phyloP scores from a whole-genome alignment of 176 grass and related monocot genomes.

The Canna indica region DNA sequence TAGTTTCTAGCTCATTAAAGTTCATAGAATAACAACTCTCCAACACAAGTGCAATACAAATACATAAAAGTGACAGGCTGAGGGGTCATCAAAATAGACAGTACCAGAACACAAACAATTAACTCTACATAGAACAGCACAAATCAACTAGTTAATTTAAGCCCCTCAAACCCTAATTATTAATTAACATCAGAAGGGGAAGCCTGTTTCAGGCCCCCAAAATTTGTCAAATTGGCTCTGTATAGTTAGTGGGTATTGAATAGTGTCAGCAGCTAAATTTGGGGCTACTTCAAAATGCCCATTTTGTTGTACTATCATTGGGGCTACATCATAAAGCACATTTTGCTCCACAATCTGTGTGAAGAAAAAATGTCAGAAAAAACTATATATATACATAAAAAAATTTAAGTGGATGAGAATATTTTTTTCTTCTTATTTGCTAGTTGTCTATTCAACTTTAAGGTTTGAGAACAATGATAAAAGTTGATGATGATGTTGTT shows the following conservation, averaged over 20 bases:
- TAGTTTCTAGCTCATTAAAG: too few species aligned
- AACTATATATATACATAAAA: background rate
- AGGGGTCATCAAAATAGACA: too few species aligned
- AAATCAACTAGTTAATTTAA: too few species aligned
- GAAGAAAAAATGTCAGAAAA: background rate
- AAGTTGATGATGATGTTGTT: too few species aligned
- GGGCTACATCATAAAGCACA: slow-evolving; percentile 27
- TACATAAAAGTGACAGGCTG: too few species aligned
- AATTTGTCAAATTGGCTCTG: slow-evolving; percentile 23
- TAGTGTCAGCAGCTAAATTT: slow-evolving; percentile 12
- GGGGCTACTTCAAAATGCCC: slow-evolving; percentile 27
- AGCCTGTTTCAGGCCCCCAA: slow-evolving; percentile 22
- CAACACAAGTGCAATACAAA: too few species aligned
- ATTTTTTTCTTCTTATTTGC: background rate
- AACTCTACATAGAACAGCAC: too few species aligned
- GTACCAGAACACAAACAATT: too few species aligned
- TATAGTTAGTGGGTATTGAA: slow-evolving; percentile 28
- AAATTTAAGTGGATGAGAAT: too few species aligned
- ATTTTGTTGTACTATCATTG: slow-evolving; percentile 13
- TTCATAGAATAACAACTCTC: too few species aligned
- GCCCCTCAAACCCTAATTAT: background rate
- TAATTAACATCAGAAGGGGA: slow-evolving; percentile 24
- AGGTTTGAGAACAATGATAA: too few species aligned
- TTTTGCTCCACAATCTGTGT: slow-evolving; percentile 28
- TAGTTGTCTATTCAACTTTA: background rate